phyloP scores from a whole-genome alignment of 1,139 yeast species.

The Chernovozyma aurita region DNA sequence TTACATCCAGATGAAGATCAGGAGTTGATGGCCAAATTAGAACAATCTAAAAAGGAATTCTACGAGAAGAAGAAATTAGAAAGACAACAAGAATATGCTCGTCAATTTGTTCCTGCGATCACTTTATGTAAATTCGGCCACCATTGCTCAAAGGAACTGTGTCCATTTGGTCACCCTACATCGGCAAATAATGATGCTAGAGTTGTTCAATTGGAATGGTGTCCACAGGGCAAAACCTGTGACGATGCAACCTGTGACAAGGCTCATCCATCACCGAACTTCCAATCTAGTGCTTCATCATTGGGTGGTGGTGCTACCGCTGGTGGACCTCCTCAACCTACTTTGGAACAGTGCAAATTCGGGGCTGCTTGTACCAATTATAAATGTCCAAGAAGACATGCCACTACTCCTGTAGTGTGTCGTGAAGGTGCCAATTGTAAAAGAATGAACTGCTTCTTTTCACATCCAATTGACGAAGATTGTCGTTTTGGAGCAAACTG shows the following conservation, averaged over 20 bases:
- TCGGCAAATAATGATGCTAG: conserved; percentile 74
- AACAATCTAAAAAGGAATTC: conserved; percentile 51
- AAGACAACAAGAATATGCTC: conserved; percentile 16
- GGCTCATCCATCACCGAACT: conserved; percentile 76
- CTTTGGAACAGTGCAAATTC: conserved; percentile 78
- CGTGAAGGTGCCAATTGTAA: conserved; percentile 77
- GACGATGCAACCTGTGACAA: conserved; percentile 55
- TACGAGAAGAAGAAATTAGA: conserved; percentile 32
- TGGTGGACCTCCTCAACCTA: conserved; percentile 37
- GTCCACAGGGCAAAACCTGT: conserved; percentile 67
- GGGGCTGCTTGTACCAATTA: conserved; percentile 71
- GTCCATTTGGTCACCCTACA: conserved; percentile 91
- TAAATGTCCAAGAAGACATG: conserved; percentile 81
- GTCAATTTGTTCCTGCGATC: conserved; percentile 24
- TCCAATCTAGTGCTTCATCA: conserved; percentile 15
- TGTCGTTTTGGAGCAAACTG: conserved; percentile 80
- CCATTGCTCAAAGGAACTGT: conserved; percentile 67
- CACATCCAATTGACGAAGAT: conserved; percentile 73
- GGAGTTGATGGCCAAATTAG: conserved; percentile 62
- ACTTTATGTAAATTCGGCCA: conserved; percentile 72
- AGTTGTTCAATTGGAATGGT: conserved; percentile 70
- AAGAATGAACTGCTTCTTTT: conserved; percentile 74
- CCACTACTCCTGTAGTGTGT: conserved; percentile 66
- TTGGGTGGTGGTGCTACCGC: conserved; percentile 14
- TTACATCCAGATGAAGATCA: conserved; percentile 84